phyloP scores from a whole-genome alignment of 805 yeast species.

The Tetrapisispora pingtungensis region DNA sequence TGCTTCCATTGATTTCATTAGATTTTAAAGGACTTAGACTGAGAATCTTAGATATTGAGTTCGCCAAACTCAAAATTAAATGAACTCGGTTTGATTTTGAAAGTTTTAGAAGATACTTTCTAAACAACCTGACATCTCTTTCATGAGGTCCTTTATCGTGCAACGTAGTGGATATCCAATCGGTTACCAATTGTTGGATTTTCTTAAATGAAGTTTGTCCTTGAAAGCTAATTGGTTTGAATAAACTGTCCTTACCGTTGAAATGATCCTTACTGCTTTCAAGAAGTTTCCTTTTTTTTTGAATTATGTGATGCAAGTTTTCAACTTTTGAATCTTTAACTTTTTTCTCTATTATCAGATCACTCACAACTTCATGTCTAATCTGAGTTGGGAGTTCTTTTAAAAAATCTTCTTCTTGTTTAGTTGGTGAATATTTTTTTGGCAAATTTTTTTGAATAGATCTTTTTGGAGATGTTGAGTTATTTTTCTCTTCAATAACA shows the following conservation, averaged over 20 bases:
- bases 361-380: conserved; percentile 48
- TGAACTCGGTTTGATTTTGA: conserved; percentile 21
- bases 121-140: conserved; percentile 33
- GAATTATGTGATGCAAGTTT: conserved; percentile 10
- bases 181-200: conserved; percentile 25
- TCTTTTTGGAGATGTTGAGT: conserved; percentile 1
- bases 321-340: conserved; percentile 15
- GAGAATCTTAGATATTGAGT: conserved; percentile 15
- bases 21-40: conserved; percentile 3
- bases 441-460: not conserved
- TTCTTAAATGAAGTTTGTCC: conserved; percentile 26
- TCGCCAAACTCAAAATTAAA: conserved; percentile 16
- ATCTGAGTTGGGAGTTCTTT: conserved; percentile 56
- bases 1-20: not conserved
- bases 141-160: conserved; percentile 30
- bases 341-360: conserved; percentile 30
- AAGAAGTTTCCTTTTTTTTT: conserved; percentile 7
- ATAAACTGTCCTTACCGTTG: conserved; percentile 13
- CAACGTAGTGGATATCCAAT: conserved; percentile 32
- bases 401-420: conserved; percentile 59
- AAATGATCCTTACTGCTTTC: conserved; percentile 13
- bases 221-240: conserved; percentile 29
- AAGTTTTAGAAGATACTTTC: conserved; percentile 26
- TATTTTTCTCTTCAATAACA: conserved; percentile 2
- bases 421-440: conserved; percentile 14